A percentile compares a stretch with the other conserved stretches of the same genome.
These are phyloP conservation scores for Hanseniaspora vineae DNA, from an alignment of 805 yeast genomes.

Conservation along the genomic window DNA sequence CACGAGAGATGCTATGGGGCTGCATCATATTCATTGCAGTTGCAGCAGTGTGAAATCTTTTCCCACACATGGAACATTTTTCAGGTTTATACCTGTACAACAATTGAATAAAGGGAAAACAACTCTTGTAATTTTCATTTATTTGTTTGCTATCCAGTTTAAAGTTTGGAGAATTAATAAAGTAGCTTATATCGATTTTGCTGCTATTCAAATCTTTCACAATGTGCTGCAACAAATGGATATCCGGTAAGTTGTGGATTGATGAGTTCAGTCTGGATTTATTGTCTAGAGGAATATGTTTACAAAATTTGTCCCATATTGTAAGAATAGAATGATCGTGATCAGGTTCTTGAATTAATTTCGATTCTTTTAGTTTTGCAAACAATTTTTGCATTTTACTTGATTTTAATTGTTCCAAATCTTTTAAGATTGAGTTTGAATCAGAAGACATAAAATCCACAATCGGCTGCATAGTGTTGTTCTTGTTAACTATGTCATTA, in stretches of 20 bases:
- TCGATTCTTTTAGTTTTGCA: not conserved
- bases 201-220: constrained; percentile 3
- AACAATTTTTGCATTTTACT: not conserved
- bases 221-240: constrained; percentile 1
- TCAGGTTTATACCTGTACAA: constrained; percentile 37
- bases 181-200: constrained; percentile 1
- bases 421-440: not conserved
- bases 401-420: not conserved
- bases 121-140: constrained; percentile 13
- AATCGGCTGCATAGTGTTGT: no score
- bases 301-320: not conserved
- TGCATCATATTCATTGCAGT: constrained; percentile 39
- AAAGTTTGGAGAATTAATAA: constrained; percentile 17
- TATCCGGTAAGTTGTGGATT: constrained; percentile 2
- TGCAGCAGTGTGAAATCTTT: constrained; percentile 54
- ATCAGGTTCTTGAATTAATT: not conserved
- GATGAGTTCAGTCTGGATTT: not conserved
- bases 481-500: no score
- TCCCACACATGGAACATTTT: constrained; percentile 85
- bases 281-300: not conserved
- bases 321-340: not conserved
- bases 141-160: constrained; percentile 25
- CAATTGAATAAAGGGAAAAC: constrained; percentile 19
- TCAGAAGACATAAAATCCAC: not conserved
- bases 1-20: not conserved